Evolutionary conservation across 2,329 filamentous ascomycete species (phyloP), one percentile per base, ranked within the genome.

Genomic region (Clonostachys solani): DNA sequence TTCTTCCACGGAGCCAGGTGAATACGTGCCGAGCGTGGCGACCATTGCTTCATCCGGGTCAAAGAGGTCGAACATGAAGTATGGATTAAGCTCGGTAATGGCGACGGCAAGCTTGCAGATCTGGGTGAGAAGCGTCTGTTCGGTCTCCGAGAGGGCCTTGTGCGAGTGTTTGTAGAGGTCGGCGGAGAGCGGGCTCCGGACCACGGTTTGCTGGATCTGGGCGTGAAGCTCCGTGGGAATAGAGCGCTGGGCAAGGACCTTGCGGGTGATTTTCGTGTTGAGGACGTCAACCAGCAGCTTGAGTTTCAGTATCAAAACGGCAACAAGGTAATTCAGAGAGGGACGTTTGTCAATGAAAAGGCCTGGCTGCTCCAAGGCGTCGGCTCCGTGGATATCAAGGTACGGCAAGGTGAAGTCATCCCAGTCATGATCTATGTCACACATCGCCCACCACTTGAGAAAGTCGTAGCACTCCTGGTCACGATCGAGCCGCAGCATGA

Each of bases 381-480:
- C 63, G 12, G 66, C 70, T 9, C 58, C 54, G 19, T 60, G 63
- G 40, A 67, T 45, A 46, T 73, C 53, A 5, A 73, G 58, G 29
- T 52, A 54, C 12, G 56, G 56, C 7, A 50, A 34, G 7, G 33
- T 38, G 44, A 47, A 47, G 40, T 61, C 35, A 0, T 38, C 48
- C 53, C 52, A 58, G 16, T 16, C 29, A 9, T 5, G 10, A 34
- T 44, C 5, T 0, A 44, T 10, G 1, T 46, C 49, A 2, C 43
- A 48, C 0, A 52, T 59, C 0, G 51, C 59, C 49, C 58, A 65
- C 60, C 64, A 65, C 53, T 63, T 69, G 5, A 66, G 42, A 36
- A 73, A 71, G 46, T 73, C 68, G 49, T 75, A 75, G 53, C 65
- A 70, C 16, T 75, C 73, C 54, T 80, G 74, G 47, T 80, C 75